Evolutionary conservation across 305 asterid species (phyloP).

Genomic region (Fraxinus paxiana): DNA sequence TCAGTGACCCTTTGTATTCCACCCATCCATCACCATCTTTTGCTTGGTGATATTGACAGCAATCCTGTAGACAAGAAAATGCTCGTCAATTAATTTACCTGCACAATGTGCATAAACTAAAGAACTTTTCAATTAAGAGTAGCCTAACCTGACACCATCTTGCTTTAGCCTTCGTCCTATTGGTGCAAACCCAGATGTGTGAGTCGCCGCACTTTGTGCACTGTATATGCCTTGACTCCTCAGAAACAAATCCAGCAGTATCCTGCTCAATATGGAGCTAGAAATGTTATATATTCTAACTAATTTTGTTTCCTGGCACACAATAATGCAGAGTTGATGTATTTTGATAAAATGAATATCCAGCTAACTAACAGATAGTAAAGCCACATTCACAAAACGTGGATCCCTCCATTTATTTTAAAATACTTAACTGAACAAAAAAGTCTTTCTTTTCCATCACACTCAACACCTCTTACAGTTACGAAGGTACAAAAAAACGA

Average conservation of each 20-base stretch:
- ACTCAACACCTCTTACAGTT: neutral
- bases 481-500: neutral
- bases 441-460: neutral
- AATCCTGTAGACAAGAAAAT: constrained; percentile 56
- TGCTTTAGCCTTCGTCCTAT: constrained; percentile 83
- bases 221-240: constrained; percentile 93
- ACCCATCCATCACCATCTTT: constrained; percentile 99
- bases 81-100: constrained; percentile 11
- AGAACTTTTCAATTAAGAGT: constrained; percentile 7
- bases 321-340: neutral
- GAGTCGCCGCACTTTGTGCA: constrained; percentile 97
- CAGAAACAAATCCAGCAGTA: constrained; percentile 68
- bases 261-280: constrained; percentile 45
- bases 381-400: constrained; percentile 1
- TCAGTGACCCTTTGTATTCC: constrained; percentile 82
- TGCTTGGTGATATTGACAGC: constrained; percentile 97
- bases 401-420: neutral
- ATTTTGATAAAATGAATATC: neutral
- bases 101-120: constrained; percentile 14
- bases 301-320: constrained; percentile 2
- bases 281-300: constrained; percentile 2
- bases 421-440: neutral
- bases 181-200: constrained; percentile 95
- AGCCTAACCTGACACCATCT: constrained; percentile 95
- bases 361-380: constrained; percentile 6